phyloP scores from a whole-genome alignment of 1,139 yeast species.

The Yarrowia galli region DNA sequence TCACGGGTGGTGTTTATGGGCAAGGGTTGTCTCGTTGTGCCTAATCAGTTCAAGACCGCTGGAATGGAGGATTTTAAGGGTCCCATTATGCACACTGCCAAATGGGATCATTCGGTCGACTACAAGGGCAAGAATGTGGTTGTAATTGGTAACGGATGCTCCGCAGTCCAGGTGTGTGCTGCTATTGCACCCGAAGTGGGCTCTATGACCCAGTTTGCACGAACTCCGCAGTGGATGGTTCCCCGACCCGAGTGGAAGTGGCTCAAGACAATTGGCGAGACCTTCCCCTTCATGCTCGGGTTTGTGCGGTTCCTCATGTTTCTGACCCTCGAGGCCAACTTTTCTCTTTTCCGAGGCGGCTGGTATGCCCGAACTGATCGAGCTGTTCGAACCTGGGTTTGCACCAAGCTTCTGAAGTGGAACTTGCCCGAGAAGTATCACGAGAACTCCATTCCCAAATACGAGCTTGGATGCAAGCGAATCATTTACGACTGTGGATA shows the following conservation, averaged over 20 bases:
- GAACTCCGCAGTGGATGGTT: constrained; percentile 44
- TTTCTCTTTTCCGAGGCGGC: constrained; percentile 23
- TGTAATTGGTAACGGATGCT: constrained; percentile 57
- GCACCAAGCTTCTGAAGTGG: constrained; percentile 43
- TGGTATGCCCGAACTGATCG: constrained; percentile 17
- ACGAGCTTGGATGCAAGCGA: constrained; percentile 47
- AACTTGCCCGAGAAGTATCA: constrained; percentile 43
- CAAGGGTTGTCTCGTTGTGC: constrained; percentile 41
- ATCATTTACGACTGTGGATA: constrained; percentile 48
- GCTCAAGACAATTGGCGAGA: constrained; percentile 40
- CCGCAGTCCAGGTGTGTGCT: constrained; percentile 55
- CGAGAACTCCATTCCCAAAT: constrained; percentile 43
- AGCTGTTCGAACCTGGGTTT: constrained; percentile 42
- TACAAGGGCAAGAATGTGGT: constrained; percentile 53
- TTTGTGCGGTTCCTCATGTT: constrained; percentile 22
- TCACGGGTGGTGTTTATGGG: constrained; percentile 28
- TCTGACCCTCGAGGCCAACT: constrained; percentile 31
- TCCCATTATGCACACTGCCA: constrained; percentile 57
- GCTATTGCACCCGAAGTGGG: constrained; percentile 43
- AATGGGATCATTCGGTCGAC: constrained; percentile 52
- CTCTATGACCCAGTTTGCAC: constrained; percentile 44
- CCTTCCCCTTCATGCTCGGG: constrained; percentile 39
- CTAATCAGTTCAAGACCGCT: constrained; percentile 40
- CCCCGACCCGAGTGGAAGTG: constrained; percentile 39
- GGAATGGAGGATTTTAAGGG: constrained; percentile 53